Evolutionary conservation across 2,329 filamentous ascomycete genomes (phyloP).

Genomic region (Ophiostoma piceae): DNA sequence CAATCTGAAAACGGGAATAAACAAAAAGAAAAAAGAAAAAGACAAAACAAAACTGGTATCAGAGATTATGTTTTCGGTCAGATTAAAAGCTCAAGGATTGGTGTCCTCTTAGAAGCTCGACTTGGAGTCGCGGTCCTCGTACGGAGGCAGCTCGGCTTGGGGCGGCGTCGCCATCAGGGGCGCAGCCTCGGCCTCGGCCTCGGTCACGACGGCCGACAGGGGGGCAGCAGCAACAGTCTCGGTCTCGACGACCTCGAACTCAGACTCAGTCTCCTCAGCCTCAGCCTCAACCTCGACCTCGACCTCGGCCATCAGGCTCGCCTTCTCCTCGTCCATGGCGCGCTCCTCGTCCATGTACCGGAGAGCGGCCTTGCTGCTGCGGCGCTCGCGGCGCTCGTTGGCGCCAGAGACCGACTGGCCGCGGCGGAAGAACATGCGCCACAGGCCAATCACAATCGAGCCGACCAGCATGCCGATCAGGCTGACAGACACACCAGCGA

Average conservation of each 20-base stretch:
- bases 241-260: neutral
- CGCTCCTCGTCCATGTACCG: slow-evolving; percentile 33
- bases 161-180: neutral
- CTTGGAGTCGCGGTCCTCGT: slow-evolving; percentile 30
- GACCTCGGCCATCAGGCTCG: slow-evolving; percentile 39
- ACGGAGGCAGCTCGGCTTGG: slow-evolving; percentile 22
- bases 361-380: slow-evolving; percentile 29
- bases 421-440: slow-evolving; percentile 43
- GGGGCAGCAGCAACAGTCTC: slow-evolving; percentile 2
- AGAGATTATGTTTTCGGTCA: neutral
- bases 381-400: slow-evolving; percentile 31
- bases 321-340: slow-evolving; percentile 44
- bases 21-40: neutral
- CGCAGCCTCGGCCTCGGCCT: slow-evolving; percentile 24
- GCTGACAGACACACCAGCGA: slow-evolving; percentile 62
- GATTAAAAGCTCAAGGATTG: neutral
- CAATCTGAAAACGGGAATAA: slow-evolving; percentile 9
- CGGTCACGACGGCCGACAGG: slow-evolving; percentile 27
- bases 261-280: neutral
- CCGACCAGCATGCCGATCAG: slow-evolving; percentile 63
- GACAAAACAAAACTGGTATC: neutral
- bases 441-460: slow-evolving; percentile 54
- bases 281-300: neutral
- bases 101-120: neutral
- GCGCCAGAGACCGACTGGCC: slow-evolving; percentile 24